Conservation (phyloP, 352 stramenopile genomes). For the Phytophthora sp. region DNA sequence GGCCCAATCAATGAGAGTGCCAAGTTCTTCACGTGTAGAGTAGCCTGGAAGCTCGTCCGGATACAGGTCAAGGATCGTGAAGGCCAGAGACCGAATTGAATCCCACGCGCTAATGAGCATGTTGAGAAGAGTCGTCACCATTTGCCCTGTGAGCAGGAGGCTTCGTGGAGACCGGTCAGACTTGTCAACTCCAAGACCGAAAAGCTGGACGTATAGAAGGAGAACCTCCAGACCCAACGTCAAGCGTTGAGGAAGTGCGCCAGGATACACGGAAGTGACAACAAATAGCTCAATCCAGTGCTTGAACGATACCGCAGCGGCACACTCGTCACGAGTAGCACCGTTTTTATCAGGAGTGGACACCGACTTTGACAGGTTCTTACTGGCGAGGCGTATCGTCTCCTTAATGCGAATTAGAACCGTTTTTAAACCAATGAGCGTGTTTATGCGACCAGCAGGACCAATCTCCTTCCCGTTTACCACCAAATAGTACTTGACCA, state of each 20-base stretch:
- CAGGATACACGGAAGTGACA: constrained; percentile 65
- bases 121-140: constrained; percentile 75
- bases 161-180: constrained; percentile 19
- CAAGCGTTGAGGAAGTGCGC: constrained; percentile 68
- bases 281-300: constrained; percentile 75
- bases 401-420: constrained; percentile 82
- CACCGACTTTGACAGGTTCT: constrained; percentile 31
- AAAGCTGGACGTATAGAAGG: constrained; percentile 74
- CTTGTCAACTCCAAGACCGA: constrained; percentile 46
- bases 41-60: constrained; percentile 68
- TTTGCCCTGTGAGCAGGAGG: constrained; percentile 61
- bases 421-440: constrained; percentile 76
- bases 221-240: constrained; percentile 79
- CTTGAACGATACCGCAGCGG: constrained; percentile 56
- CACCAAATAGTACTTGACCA: constrained; percentile 74
- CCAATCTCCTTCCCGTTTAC: constrained; percentile 80
- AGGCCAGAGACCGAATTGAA: constrained; percentile 70
- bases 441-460: constrained; percentile 68
- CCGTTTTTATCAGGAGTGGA: not conserved
- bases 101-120: constrained; percentile 86
- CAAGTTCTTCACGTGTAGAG: constrained; percentile 45
- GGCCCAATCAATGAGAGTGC: constrained; percentile 68
- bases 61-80: constrained; percentile 75
- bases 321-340: constrained; percentile 28
- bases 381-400: constrained; percentile 58